phyloP scores from a whole-genome alignment of 1,284 basidiomycete species.

The Pseudozyma sp. region DNA sequence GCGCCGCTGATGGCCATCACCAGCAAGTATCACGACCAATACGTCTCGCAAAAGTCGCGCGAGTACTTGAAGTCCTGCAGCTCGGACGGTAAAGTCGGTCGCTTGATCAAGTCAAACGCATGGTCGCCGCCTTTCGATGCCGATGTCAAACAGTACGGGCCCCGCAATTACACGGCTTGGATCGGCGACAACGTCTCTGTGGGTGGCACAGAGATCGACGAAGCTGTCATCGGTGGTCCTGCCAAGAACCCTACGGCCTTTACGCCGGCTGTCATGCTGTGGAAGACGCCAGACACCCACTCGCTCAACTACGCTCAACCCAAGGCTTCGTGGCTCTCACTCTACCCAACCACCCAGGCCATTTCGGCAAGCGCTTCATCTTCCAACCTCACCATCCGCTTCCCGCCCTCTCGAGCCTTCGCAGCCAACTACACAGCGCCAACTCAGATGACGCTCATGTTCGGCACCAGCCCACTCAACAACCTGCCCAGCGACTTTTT shows the following conservation, averaged over 20 bases:
- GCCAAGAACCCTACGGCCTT: slow-evolving; percentile 35
- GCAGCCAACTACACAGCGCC: slow-evolving; percentile 37
- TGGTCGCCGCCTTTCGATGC: slow-evolving; percentile 41
- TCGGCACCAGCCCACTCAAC: slow-evolving; percentile 15
- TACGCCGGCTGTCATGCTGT: slow-evolving; percentile 33
- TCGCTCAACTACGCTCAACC: slow-evolving; percentile 23
- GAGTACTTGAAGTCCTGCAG: slow-evolving; percentile 14
- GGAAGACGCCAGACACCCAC: slow-evolving; percentile 24
- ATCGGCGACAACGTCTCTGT: slow-evolving; percentile 30
- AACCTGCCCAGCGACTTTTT: slow-evolving; percentile 30
- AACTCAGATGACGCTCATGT: slow-evolving; percentile 34
- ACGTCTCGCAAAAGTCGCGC: slow-evolving; percentile 25
- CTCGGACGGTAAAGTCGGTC: slow-evolving; percentile 16
- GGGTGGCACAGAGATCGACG: slow-evolving; percentile 39
- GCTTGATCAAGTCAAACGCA: slow-evolving; percentile 23
- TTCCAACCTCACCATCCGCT: slow-evolving; percentile 27
- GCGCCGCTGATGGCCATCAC: slow-evolving; percentile 38
- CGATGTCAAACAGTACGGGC: slow-evolving; percentile 30
- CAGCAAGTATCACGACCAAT: slow-evolving; percentile 33
- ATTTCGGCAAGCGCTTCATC: slow-evolving; percentile 30
- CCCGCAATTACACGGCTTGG: slow-evolving; percentile 42
- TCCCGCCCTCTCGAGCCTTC: slow-evolving; percentile 33
- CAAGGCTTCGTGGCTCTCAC: slow-evolving; percentile 28
- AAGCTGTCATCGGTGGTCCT: slow-evolving; percentile 31
- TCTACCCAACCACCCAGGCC: slow-evolving; percentile 33